Evolutionary conservation across 257 asterid genomes (phyloP), one percentile per base, ranked within the genome.

Genomic region (Hygrophila difformis): DNA sequence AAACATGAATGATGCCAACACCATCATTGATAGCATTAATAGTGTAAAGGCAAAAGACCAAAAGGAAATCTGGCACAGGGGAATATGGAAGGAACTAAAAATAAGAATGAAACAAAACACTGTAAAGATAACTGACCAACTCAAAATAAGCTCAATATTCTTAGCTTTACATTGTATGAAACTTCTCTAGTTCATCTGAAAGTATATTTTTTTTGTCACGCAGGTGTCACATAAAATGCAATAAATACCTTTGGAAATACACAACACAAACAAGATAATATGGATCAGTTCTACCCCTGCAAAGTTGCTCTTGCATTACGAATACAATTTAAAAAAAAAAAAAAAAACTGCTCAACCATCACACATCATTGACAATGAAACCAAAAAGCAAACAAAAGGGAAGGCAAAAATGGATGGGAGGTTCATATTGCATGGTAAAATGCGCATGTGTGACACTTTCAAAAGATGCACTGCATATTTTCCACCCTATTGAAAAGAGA

Each of bases 1-100:
- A 24, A 3, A 46, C 24, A 24, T 15, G 18, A 14, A 19, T 42
- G 21, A 59, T 36, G 34, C 16, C 49, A 42, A 34, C 51, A 47
- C 49, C 35, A 28, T 34, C 17, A 23, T 9, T 33, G 53, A 26
- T 34, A 40, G 17, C 16, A 24, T 33, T 35, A 26, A 26, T 8
- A 5, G 4, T 26, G 31, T 3, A 22, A 9, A 28, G 21, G n/a
- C n/a, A n/a, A n/a, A n/a, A n/a, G n/a, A n/a, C n/a, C n/a, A 12
- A 21, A 12, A 14, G 26, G 17, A 43, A 29, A 46, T 39, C 47
- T 44, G 51, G 36, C 12, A 22, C 8, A 11, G 39, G 3, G 8
- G 48, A 28, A 49, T 26, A 41, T 35, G 69, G 12, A 20, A 35
- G 69, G 7, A 19, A 41, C 39, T 15, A 11, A 26, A 29, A 36